A percentile compares a stretch with the other conserved stretches of the same genome.
Evolutionary conservation across 257 asterid genomes (phyloP).

Genomic region (Solanum corneliomulleri): DNA sequence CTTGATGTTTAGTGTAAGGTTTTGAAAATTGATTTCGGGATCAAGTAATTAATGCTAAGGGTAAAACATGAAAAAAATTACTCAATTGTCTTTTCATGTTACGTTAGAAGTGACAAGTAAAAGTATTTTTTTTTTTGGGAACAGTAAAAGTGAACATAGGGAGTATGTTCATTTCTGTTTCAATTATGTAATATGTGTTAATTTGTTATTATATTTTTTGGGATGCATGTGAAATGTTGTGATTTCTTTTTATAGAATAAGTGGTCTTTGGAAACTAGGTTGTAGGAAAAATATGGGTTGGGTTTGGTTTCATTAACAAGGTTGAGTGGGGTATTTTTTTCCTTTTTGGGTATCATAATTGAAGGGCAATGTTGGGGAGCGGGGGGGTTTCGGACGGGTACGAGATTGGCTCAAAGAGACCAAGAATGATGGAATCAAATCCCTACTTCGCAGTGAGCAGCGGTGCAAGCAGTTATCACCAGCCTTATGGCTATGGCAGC

Average conservation of each 20-base stretch:
- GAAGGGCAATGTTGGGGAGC: slow-evolving; percentile 99
- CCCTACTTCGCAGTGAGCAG: slow-evolving; percentile 98
- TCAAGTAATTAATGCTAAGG: not conserved
- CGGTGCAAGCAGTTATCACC: slow-evolving; percentile 46
- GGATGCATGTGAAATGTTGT: slow-evolving; percentile 2
- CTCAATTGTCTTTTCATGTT: not conserved
- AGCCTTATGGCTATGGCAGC: not conserved
- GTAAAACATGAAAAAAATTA: not conserved
- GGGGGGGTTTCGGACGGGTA: slow-evolving; percentile 99
- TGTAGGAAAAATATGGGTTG: slow-evolving; percentile 67
- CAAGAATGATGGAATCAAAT: slow-evolving; percentile 99
- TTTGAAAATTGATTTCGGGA: not conserved
- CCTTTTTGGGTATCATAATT: slow-evolving; percentile 63
- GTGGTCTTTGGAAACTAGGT: slow-evolving; percentile 29
- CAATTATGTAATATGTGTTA: not conserved
- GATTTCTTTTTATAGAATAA: not conserved
- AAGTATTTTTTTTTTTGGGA: not conserved
- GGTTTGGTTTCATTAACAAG: slow-evolving; percentile 96
- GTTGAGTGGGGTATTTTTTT: slow-evolving; percentile 81
- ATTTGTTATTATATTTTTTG: not conserved
- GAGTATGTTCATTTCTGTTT: not conserved
- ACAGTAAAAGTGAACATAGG: not conserved
- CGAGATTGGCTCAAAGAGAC: slow-evolving; percentile 99
- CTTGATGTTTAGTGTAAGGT: not conserved
- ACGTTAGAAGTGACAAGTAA: too few relatives aligned